These are phyloP conservation scores for Ophiosphaerella korrae DNA, from an alignment of 2,329 filamentous ascomycete genomes.

Conservation along the genomic window DNA sequence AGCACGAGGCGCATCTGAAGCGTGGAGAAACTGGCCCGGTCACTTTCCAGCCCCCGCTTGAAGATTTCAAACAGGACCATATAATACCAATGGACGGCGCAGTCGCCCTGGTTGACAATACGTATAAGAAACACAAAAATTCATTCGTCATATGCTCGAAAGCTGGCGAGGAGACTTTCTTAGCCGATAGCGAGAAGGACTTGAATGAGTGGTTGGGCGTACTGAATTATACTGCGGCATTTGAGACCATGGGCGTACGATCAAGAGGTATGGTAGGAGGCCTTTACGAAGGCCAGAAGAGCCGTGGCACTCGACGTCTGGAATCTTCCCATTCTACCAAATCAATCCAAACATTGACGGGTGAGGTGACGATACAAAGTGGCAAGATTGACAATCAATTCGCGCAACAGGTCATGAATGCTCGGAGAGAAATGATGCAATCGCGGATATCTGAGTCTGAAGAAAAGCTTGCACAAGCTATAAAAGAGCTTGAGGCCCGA, in stretches of 20 bases:
- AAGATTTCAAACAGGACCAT: conserved; percentile 91
- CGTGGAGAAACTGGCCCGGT: conserved; percentile 77
- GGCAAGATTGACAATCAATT: conserved; percentile 80
- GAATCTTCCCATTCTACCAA: conserved; percentile 61
- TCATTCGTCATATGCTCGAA: conserved; percentile 90
- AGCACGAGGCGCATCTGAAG: conserved; percentile 82
- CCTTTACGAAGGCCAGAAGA: conserved; percentile 81
- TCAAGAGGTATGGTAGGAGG: conserved; percentile 87
- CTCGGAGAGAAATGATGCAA: conserved; percentile 80
- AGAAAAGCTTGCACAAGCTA: conserved; percentile 72
- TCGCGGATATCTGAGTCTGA: conserved; percentile 84
- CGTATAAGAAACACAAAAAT: conserved; percentile 94
- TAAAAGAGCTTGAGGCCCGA: conserved; percentile 81
- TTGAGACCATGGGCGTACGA: conserved; percentile 86
- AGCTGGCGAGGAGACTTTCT: conserved; percentile 80
- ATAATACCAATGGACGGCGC: conserved; percentile 93
- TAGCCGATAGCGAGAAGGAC: conserved; percentile 88
- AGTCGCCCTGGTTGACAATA: conserved; percentile 82
- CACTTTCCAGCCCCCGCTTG: conserved; percentile 86
- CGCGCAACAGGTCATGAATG: conserved; percentile 82
- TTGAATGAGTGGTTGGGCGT: conserved; percentile 97
- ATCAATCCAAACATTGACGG: conserved; percentile 72
- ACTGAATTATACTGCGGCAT: conserved; percentile 94
- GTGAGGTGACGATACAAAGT: conserved; percentile 74
- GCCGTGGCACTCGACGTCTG: conserved; percentile 72